Conservation (phyloP, 2,329 filamentous ascomycete species). For the Fusarium ambrosium region DNA sequence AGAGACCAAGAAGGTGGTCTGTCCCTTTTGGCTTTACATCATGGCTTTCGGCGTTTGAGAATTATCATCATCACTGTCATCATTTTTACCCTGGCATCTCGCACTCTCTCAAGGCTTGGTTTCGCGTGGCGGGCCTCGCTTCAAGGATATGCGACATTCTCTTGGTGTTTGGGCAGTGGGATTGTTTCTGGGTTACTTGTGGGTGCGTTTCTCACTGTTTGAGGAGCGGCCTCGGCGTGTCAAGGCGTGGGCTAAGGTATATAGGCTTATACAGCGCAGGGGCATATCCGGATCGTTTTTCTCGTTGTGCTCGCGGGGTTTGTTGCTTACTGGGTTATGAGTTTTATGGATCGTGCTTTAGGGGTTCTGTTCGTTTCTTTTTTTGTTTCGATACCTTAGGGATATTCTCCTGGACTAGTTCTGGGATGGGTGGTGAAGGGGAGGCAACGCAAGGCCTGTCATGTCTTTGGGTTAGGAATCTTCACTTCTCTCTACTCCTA, state of each 20-base stretch:
- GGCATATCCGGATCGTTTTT: slow-evolving; percentile 38
- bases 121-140: slow-evolving; percentile 14
- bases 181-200: slow-evolving; percentile 30
- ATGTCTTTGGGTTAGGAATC: slow-evolving; percentile 31
- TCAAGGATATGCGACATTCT: slow-evolving; percentile 19
- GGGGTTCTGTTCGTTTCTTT: slow-evolving; percentile 39
- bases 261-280: slow-evolving; percentile 43
- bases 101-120: slow-evolving; percentile 11
- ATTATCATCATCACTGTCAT: slow-evolving; percentile 23
- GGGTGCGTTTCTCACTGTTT: slow-evolving; percentile 22
- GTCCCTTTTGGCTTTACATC: slow-evolving; percentile 14
- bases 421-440: slow-evolving; percentile 25
- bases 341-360: slow-evolving; percentile 28
- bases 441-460: slow-evolving; percentile 31
- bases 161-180: slow-evolving; percentile 35
- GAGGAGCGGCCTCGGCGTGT: slow-evolving; percentile 31
- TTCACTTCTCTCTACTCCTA: slow-evolving; percentile 29
- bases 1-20: not conserved
- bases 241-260: slow-evolving; percentile 36
- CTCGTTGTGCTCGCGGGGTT: slow-evolving; percentile 30
- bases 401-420: slow-evolving; percentile 24
- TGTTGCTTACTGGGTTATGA: slow-evolving; percentile 15
- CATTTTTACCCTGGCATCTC: slow-evolving; percentile 34
- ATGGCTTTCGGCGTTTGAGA: slow-evolving; percentile 37
- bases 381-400: slow-evolving; percentile 45